These are phyloP conservation scores for Aspergillus leporis DNA, from an alignment of 495 filamentous ascomycete species.

Conservation along the genomic window DNA sequence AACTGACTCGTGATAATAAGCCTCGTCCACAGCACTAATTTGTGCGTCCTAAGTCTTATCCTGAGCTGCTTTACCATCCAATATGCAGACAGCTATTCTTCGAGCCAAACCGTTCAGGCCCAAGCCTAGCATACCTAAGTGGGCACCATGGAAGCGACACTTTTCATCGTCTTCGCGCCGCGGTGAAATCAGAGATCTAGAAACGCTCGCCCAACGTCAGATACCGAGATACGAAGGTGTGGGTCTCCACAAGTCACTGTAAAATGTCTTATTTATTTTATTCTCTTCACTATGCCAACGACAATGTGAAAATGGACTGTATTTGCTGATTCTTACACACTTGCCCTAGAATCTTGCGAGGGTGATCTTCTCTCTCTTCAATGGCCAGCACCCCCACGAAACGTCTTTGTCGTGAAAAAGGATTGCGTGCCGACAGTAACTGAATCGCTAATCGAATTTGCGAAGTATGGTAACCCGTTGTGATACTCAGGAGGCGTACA, in stretches of 20 bases:
- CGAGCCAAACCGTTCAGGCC: constrained; percentile 6
- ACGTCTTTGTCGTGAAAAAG: constrained; percentile 89
- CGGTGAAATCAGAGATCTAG: constrained; percentile 45
- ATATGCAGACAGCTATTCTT: constrained; percentile 16
- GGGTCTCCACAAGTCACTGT: constrained; percentile 16
- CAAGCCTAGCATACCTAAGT: background rate
- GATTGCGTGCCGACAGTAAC: constrained; percentile 70
- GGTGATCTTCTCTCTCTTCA: constrained; percentile 75
- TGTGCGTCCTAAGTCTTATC: constrained; percentile 3
- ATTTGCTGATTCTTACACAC: background rate
- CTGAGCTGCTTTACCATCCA: constrained; percentile 17
- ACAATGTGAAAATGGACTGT: background rate
- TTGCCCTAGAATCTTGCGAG: constrained; percentile 50
- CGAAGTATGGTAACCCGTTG: constrained; percentile 48
- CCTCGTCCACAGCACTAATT: background rate
- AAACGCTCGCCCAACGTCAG: constrained; percentile 40
- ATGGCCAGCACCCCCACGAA: constrained; percentile 88
- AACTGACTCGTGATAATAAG: background rate
- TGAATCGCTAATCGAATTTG: constrained; percentile 72
- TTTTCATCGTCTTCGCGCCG: constrained; percentile 44
- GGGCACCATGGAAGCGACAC: constrained; percentile 16
- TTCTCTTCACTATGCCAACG: background rate
- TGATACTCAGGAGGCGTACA: background rate
- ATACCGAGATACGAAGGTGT: constrained; percentile 56
- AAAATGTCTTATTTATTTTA: background rate